Evolutionary conservation across 1,139 yeast genomes (phyloP).

Genomic region (Hemisphaericaspora xylanilytica): DNA sequence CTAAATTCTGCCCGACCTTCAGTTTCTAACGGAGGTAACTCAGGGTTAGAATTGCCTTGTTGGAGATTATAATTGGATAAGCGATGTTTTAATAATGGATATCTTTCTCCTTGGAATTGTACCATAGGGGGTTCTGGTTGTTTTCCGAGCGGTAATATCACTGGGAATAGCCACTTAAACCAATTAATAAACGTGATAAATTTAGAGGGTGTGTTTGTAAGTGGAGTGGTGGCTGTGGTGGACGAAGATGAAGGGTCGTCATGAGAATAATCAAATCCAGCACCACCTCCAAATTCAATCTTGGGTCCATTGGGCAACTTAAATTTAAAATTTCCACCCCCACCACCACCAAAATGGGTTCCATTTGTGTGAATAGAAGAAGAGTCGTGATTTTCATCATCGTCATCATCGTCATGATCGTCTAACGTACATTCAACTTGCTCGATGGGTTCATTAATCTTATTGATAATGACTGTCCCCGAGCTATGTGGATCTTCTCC

Average conservation of each 20-base stretch:
- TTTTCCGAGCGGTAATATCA: conserved; percentile 17
- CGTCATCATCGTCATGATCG: conserved; percentile 4
- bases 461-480: conserved; percentile 10
- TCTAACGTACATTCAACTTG: conserved; percentile 7
- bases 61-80: conserved; percentile 11
- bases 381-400: background rate
- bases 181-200: conserved; percentile 15
- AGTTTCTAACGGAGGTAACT: conserved; percentile 3
- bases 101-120: conserved; percentile 9
- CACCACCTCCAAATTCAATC: conserved; percentile 29
- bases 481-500: conserved; percentile 3
- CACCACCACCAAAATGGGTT: conserved; percentile 25
- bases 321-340: conserved; percentile 26
- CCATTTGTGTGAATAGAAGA: conserved; percentile 13
- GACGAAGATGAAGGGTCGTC: background rate
- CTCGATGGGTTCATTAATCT: conserved; percentile 10
- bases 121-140: background rate
- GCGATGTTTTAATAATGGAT: conserved; percentile 12
- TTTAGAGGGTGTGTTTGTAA: background rate
- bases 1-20: background rate
- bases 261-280: conserved; percentile 22
- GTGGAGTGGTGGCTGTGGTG: background rate
- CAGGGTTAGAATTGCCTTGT: background rate
- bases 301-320: conserved; percentile 25
- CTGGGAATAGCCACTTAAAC: conserved; percentile 27